A percentile compares a stretch with the other conserved stretches of the same genome.
Evolutionary conservation across 163 green algal genomes (phyloP).

Genomic region (Scenedesmus sp.): DNA sequence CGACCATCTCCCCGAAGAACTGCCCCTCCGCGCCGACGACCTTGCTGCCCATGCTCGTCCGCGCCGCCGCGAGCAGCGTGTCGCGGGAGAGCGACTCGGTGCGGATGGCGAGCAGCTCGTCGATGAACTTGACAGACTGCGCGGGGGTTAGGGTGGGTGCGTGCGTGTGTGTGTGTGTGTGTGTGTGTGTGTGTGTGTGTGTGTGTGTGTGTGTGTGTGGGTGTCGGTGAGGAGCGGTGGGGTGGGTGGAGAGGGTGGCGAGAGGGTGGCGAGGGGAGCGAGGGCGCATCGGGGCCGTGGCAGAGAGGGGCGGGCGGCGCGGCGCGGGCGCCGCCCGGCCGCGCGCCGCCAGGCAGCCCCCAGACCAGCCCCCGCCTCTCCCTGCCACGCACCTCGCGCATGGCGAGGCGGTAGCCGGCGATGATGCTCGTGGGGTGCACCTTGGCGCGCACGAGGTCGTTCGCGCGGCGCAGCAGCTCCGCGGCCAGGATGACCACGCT

Average conservation of each 20-base stretch:
- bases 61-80: slow-evolving; percentile 87
- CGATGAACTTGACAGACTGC: slow-evolving; percentile 94
- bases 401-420: slow-evolving; percentile 93
- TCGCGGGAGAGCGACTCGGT: slow-evolving; percentile 85
- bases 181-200: too few relatives aligned
- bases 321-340: too few relatives aligned
- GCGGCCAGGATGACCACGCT: slow-evolving; percentile 97
- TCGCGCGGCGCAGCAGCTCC: slow-evolving; percentile 96
- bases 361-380: not conserved
- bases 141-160: not conserved
- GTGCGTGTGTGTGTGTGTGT: too few relatives aligned
- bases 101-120: slow-evolving; percentile 84
- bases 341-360: too few relatives aligned
- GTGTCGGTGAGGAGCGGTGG: too few relatives aligned
- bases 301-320: too few relatives aligned
- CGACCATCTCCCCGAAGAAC: slow-evolving; percentile 94
- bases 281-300: too few relatives aligned
- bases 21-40: slow-evolving; percentile 84
- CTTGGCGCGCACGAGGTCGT: slow-evolving; percentile 94
- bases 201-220: too few relatives aligned
- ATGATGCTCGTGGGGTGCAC: slow-evolving; percentile 99
- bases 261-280: not conserved
- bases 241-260: too few relatives aligned
- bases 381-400: slow-evolving; percentile 83
- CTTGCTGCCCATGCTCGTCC: slow-evolving; percentile 96